phyloP scores from a whole-genome alignment of 306 rosid species.

The Fragaria vesca region DNA sequence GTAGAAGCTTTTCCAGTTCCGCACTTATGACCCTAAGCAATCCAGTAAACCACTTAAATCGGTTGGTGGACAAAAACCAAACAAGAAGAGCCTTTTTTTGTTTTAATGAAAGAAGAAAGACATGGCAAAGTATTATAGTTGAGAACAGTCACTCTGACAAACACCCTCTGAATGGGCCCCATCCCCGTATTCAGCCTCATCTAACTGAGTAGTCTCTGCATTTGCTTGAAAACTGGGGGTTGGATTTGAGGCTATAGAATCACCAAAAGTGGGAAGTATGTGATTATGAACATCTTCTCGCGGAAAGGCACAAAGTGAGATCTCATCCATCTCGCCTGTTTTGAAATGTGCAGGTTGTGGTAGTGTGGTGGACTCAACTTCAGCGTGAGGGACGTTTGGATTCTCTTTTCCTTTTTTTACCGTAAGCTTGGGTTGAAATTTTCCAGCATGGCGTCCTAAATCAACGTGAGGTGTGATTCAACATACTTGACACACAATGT shows the following conservation, averaged over 20 bases:
- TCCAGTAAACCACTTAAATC: constrained; percentile 18
- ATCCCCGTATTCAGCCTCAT: constrained; percentile 35
- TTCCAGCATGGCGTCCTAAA: constrained; percentile 30
- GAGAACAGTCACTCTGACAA: constrained; percentile 30
- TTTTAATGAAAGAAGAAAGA: background rate
- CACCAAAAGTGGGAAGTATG: constrained; percentile 40
- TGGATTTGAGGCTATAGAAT: constrained; percentile 22
- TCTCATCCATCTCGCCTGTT: constrained; percentile 1
- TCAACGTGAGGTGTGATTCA: background rate
- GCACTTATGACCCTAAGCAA: constrained; percentile 37
- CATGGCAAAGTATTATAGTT: constrained; percentile 8
- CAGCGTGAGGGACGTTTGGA: constrained; percentile 20
- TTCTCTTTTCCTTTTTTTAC: constrained; percentile 28
- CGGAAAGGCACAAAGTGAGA: constrained; percentile 31
- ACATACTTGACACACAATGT: background rate
- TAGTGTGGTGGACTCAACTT: constrained; percentile 25
- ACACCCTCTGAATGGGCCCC: constrained; percentile 42
- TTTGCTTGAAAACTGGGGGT: constrained; percentile 35
- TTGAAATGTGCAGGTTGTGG: constrained; percentile 23
- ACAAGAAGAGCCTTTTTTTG: background rate
- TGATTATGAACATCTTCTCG: constrained; percentile 31
- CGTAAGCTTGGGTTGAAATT: constrained; percentile 39
- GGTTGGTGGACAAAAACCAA: constrained; percentile 13
- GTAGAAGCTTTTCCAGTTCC: constrained; percentile 28
- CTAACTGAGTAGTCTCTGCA: constrained; percentile 28